A percentile compares a stretch with the other conserved stretches of the same genome.
Evolutionary conservation across 495 filamentous ascomycete genomes (phyloP).

Genomic region (Xylaria castorea): DNA sequence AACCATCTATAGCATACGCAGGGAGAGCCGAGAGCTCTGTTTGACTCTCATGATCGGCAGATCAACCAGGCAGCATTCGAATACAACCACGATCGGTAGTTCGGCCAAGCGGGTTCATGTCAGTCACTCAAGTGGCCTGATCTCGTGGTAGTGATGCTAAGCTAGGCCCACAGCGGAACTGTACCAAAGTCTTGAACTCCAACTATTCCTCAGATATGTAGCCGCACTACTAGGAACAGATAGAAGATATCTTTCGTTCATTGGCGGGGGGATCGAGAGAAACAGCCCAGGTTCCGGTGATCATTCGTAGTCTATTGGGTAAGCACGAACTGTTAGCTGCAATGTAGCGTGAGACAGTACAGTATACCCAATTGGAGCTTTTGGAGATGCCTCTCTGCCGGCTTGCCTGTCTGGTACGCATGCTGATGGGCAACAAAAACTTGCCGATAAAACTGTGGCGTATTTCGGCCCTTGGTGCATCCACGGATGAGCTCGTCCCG

Average conservation of each 20-base stretch:
- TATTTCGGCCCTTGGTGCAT: not conserved
- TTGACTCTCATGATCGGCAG: not conserved
- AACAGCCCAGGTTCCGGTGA: not conserved
- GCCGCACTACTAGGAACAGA: not conserved
- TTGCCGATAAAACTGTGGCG: not conserved
- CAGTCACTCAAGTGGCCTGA: conserved; percentile 1
- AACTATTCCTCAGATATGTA: not conserved
- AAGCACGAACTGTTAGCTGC: not conserved
- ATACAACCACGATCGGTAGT: not conserved
- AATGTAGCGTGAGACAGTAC: not conserved
- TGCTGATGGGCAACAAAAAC: not conserved
- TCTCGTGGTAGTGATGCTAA: not conserved
- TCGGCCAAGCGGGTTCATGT: not conserved
- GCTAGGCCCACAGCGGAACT: not conserved
- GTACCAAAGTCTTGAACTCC: not conserved
- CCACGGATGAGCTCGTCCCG: no score
- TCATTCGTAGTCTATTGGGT: not conserved
- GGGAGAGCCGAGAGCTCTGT: not conserved
- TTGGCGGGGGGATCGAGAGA: not conserved
- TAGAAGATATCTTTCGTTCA: not conserved
- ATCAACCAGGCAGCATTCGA: not conserved
- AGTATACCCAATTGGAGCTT: not conserved
- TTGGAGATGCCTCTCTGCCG: not conserved
- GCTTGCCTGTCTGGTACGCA: not conserved
- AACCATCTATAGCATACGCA: not conserved